A percentile compares a stretch with the other conserved stretches of the same genome.
phyloP scores from a whole-genome alignment of 768 basidiomycete species.

The Crassisporium funariophilum region DNA sequence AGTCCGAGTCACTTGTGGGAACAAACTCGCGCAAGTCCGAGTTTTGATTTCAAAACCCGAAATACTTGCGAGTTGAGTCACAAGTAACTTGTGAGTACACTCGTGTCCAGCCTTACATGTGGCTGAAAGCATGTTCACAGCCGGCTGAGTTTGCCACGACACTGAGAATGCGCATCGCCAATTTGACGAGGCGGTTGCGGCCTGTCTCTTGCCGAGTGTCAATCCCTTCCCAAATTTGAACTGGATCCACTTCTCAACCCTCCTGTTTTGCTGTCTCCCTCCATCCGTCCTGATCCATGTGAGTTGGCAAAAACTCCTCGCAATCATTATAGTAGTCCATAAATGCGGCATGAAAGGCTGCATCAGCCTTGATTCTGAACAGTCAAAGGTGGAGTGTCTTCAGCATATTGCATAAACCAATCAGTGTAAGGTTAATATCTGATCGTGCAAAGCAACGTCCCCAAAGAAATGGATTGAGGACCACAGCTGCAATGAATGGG shows the following conservation, averaged over 20 bases:
- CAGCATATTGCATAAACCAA: not conserved
- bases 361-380: slow-evolving; percentile 3
- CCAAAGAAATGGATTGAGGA: slow-evolving; percentile 14
- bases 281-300: not conserved
- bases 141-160: slow-evolving; percentile 31
- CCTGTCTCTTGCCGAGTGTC: slow-evolving; percentile 12
- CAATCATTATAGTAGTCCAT: not conserved
- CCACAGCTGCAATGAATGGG: slow-evolving; percentile 14
- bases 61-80: not conserved
- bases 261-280: not conserved
- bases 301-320: not conserved
- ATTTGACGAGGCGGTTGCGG: slow-evolving; percentile 20
- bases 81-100: not conserved
- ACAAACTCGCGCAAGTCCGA: not conserved
- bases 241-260: slow-evolving; percentile 16
- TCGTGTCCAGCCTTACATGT: not conserved
- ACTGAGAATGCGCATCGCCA: slow-evolving; percentile 25
- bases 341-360: slow-evolving; percentile 1
- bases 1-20: not conserved
- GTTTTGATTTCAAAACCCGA: not conserved
- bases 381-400: not conserved
- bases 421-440: not conserved
- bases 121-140: slow-evolving; percentile 32
- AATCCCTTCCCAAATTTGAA: slow-evolving; percentile 20
- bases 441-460: not conserved